A percentile compares a stretch with the other conserved stretches of the same genome.
These are phyloP conservation scores for Marasmius oreades DNA, from an alignment of 1,284 basidiomycete genomes.

Conservation along the genomic window DNA sequence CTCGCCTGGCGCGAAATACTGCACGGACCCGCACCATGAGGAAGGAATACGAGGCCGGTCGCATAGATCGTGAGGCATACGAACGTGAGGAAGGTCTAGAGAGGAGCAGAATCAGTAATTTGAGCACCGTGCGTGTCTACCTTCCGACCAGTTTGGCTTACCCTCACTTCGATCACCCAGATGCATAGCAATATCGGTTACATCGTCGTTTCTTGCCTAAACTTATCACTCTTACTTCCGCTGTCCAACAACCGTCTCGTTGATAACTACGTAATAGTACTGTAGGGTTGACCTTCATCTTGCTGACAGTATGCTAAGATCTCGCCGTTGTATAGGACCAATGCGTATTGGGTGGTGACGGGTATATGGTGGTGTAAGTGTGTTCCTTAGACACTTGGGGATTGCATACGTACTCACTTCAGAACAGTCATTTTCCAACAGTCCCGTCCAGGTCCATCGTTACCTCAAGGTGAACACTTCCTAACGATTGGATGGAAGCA, in stretches of 20 bases:
- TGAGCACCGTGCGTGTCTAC: slow-evolving; percentile 60
- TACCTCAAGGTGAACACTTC: slow-evolving; percentile 73
- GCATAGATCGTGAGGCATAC: slow-evolving; percentile 59
- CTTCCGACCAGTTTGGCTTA: not conserved
- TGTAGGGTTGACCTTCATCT: slow-evolving; percentile 35
- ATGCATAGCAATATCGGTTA: slow-evolving; percentile 77
- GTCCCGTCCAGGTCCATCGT: slow-evolving; percentile 65
- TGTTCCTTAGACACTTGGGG: not conserved
- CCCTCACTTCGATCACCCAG: slow-evolving; percentile 31
- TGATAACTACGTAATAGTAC: slow-evolving; percentile 67
- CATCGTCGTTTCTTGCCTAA: slow-evolving; percentile 61
- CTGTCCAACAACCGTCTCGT: slow-evolving; percentile 61
- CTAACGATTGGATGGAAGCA: slow-evolving; percentile 82
- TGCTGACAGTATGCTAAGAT: slow-evolving; percentile 1
- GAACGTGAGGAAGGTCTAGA: slow-evolving; percentile 76
- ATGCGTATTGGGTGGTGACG: slow-evolving; percentile 68
- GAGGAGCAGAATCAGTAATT: slow-evolving; percentile 84
- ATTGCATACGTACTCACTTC: not conserved
- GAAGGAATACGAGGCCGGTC: slow-evolving; percentile 55
- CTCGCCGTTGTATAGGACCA: slow-evolving; percentile 42
- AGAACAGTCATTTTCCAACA: slow-evolving; percentile 69
- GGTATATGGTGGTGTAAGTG: slow-evolving; percentile 81
- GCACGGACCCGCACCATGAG: slow-evolving; percentile 58
- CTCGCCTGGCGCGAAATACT: slow-evolving; percentile 79
- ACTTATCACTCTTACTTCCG: slow-evolving; percentile 73